Conservation (phyloP, 2,329 filamentous ascomycete species). For the Colletotrichum sp. region DNA sequence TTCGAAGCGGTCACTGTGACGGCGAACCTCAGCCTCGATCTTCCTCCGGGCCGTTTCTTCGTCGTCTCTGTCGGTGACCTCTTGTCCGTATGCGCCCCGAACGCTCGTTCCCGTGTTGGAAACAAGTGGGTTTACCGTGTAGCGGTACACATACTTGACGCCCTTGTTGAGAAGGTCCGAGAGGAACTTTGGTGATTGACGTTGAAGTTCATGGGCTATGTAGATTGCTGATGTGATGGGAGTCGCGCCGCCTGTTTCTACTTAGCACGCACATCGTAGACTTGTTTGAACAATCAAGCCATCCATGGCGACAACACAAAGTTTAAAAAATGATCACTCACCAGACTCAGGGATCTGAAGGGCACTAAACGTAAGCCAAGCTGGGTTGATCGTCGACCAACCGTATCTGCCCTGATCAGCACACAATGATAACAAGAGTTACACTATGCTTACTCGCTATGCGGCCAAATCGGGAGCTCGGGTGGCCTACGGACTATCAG, state of each 20-base stretch:
- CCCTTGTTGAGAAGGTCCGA: constrained; percentile 30
- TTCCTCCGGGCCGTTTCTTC: constrained; percentile 26
- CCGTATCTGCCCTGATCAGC: constrained; percentile 28
- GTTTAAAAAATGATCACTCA: constrained; percentile 27
- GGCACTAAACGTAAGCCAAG: constrained; percentile 38
- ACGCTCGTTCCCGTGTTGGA: constrained; percentile 38
- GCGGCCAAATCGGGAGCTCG: constrained; percentile 43
- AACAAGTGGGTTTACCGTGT: constrained; percentile 27
- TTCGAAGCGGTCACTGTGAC: constrained; percentile 36
- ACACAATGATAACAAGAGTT: neutral
- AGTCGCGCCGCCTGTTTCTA: constrained; percentile 35
- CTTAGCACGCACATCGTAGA: neutral
- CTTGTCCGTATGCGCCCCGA: constrained; percentile 34
- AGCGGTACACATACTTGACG: constrained; percentile 35
- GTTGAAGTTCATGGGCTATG: constrained; percentile 29
- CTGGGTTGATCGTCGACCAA: constrained; percentile 40
- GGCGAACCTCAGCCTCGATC: constrained; percentile 34
- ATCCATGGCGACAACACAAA: too few relatives aligned
- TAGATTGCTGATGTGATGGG: constrained; percentile 36
- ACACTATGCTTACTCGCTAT: constrained; percentile 29
- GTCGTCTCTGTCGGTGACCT: constrained; percentile 29
- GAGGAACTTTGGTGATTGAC: constrained; percentile 32
- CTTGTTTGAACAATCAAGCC: neutral
- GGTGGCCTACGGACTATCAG: constrained; percentile 26
- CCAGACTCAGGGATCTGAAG: constrained; percentile 23